Evolutionary conservation across 2,329 filamentous ascomycete genomes (phyloP), one percentile per base, ranked within the genome.

Genomic region (Epicoccum nigrum): DNA sequence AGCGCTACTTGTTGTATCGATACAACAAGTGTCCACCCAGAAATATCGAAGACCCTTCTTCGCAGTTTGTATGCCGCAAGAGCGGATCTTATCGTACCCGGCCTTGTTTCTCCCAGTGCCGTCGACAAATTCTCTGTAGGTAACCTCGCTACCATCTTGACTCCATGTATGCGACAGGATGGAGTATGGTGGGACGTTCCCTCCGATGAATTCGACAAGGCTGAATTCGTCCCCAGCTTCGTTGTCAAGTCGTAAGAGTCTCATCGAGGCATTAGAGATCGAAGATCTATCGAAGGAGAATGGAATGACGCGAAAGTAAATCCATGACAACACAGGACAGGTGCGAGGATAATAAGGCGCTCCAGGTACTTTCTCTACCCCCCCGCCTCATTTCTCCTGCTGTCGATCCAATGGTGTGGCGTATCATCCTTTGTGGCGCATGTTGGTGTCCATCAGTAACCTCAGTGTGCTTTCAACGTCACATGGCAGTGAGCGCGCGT

Each of bases 121-220:
- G 5, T 33, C 31, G 11, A 33, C n/a, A 17, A 44, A 25, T 6
- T 34, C 40, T 19, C 20, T 13, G 16, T 31, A 50, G n/a, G 38
- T 33, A 12, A 56, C 44, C 37, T 56, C 53, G 7, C 54, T 37
- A 5, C 25, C 17, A 17, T 38, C 20, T 27, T 11, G 7, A n/a
- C 32, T 30, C 53, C 53, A 54, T 6, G 50, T 56, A 34, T 54
- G 53, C 7, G 53, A 56, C 23, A 56, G 51, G 17, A 56, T 56
- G 11, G 53, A 44, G 25, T 56, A 56, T 13, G 17, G 32, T 1
- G 48, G 48, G n/a, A 51, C 45, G n/a, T 49, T 23, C 11, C 20
- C 42, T 13, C 40, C 37, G 7, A 33, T 2, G 28, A 19, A 34
- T 19, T 44, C 25, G 20, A 44, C 30, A 21, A 44, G 40, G 40